Base-by-base conservation (phyloP, 2,329 filamentous ascomycete genomes). In the Epichloe uncinata region DNA sequence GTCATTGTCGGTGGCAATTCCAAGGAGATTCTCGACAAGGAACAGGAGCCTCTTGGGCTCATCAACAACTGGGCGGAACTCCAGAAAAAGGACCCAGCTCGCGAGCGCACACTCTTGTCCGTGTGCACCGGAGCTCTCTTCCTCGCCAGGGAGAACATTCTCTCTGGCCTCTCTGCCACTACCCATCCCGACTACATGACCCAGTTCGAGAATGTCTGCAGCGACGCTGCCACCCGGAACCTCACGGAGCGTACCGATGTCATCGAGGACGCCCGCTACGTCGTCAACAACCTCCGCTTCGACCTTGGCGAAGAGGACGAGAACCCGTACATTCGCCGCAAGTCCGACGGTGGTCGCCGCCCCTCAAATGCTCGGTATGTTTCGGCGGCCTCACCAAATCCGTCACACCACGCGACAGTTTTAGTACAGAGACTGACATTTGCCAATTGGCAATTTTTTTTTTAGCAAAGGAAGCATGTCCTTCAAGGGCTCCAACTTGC, bases 281-380 rank as follows among this genome's bases (percentile, higher is more conserved):
- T 94, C 18, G 87, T 94, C 65, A 94, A 94, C 75, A 93, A 94
- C 69, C 82, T 89, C 52, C 84, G 87, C 58, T 94, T 91, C 66
- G 87, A 93, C 59, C 73, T 93, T 57, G 84, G 84, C 53, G 81
- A 90, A 61, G 80, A 85, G 61, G 85, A 90, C 54, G 83, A 89
- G 67, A 91, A 87, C 67, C 85, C 85, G 34, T 91, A 91, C 69
- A 82, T 93, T 64, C 77, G 85, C 60, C 81, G 78, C 72, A 86
- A 84, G 74, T 79, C 80, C 52, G 82, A 85, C 57, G 72, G 75
- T 54, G 79, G 74, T 45, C 72, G 77, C 56, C 77, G 78, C 53
- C 76, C 79, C 44, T 78, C 78, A 44, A 79, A 73, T 60, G 79
- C 75, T 54, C 72, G 79, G 75, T 81, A 73, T 57, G 75, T 65